phyloP scores from a whole-genome alignment of 805 yeast genomes.

The Starmerella roubikii region DNA sequence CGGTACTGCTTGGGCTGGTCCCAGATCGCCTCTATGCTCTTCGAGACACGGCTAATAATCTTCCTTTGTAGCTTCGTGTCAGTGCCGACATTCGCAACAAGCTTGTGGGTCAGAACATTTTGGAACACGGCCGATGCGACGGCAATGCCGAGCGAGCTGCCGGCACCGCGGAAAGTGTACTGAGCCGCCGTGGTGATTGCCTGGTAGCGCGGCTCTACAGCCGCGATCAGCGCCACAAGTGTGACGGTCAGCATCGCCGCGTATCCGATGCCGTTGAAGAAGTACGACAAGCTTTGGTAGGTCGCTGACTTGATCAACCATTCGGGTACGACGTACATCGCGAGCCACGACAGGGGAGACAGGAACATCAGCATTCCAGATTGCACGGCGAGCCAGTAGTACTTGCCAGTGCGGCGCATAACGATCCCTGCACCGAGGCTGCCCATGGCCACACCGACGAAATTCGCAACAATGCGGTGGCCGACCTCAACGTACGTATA shows the following conservation, averaged over 20 bases:
- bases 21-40: constrained; percentile 38
- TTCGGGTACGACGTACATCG: constrained; percentile 36
- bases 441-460: constrained; percentile 53
- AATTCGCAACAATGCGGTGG: constrained; percentile 41
- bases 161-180: constrained; percentile 75
- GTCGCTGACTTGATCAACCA: constrained; percentile 40
- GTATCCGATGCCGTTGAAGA: constrained; percentile 51
- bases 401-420: constrained; percentile 56
- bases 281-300: constrained; percentile 28
- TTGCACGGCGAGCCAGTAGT: constrained; percentile 35
- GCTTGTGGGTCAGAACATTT: constrained; percentile 28
- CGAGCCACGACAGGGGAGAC: constrained; percentile 34
- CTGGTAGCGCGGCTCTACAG: constrained; percentile 55
- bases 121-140: constrained; percentile 56
- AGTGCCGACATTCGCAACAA: constrained; percentile 24
- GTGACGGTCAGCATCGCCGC: constrained; percentile 59
- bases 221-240: constrained; percentile 58
- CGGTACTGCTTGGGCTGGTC: constrained; percentile 35
- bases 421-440: constrained; percentile 53
- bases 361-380: constrained; percentile 33
- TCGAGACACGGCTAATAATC: constrained; percentile 32
- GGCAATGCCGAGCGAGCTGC: constrained; percentile 73
- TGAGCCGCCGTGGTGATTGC: constrained; percentile 84
- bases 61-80: constrained; percentile 26
- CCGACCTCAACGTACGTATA: constrained; percentile 63